These are phyloP conservation scores for Plasmodium knowlesi DNA, from an alignment of 169 alveolate species.

Conservation along the genomic window DNA sequence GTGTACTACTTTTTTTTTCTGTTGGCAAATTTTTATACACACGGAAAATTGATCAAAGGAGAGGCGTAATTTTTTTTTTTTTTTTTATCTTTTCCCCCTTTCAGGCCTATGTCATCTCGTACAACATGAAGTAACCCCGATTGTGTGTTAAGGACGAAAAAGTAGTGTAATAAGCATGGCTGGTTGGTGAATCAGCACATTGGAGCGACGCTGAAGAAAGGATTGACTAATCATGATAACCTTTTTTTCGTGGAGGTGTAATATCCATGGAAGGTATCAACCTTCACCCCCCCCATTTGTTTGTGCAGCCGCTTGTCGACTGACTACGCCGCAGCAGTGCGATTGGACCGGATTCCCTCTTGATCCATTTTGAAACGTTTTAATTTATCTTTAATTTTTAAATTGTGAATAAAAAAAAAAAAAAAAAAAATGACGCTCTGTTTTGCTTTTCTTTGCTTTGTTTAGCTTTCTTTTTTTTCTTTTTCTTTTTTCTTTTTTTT, in stretches of 20 bases:
- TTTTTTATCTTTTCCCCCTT: constrained; percentile 10
- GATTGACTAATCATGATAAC: neutral
- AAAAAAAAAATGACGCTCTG: neutral
- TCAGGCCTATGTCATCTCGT: constrained; percentile 72
- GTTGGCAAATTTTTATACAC: neutral
- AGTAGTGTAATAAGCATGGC: neutral
- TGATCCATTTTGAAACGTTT: neutral
- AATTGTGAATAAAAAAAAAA: neutral
- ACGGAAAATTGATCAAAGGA: neutral
- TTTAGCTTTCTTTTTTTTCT: neutral
- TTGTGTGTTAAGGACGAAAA: neutral
- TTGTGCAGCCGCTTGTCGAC: neutral
- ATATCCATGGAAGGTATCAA: neutral
- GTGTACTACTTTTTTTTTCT: neutral
- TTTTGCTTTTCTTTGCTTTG: neutral
- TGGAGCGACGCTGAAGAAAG: neutral
- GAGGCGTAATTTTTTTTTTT: constrained; percentile 2
- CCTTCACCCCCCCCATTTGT: neutral
- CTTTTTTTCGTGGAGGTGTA: neutral
- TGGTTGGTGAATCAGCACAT: neutral
- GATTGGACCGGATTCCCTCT: neutral
- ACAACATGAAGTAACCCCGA: neutral
- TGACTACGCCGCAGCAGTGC: neutral
- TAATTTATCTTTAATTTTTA: neutral
- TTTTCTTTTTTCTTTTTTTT: neutral